Evolutionary conservation across 495 filamentous ascomycete genomes (phyloP).

Genomic region (Letharia columbiana): DNA sequence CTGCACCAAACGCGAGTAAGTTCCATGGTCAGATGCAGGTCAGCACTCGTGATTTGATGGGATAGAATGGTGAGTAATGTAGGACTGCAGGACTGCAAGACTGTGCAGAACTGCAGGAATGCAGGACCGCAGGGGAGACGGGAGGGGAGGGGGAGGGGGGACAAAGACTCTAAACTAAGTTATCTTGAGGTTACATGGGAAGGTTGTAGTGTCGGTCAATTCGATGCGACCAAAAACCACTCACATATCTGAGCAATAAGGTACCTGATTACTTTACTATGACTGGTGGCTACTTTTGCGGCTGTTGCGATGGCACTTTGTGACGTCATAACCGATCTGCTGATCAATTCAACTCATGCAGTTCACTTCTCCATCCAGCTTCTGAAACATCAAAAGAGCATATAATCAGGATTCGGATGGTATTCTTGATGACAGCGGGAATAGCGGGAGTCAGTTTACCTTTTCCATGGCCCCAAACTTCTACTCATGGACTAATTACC

Average conservation of each 20-base stretch:
- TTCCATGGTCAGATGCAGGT: not conserved
- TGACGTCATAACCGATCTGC: no score
- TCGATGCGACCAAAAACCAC: not conserved
- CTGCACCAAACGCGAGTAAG: not conserved
- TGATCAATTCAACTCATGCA: no score
- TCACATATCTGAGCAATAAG: no score
- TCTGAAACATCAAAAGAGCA: no score
- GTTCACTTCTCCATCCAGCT: no score
- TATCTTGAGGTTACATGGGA: not conserved
- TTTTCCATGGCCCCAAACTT: no score
- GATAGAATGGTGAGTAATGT: not conserved
- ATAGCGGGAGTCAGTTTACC: not conserved
- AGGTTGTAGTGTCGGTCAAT: not conserved
- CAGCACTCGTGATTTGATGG: not conserved
- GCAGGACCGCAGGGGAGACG: not conserved
- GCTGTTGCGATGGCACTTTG: no score
- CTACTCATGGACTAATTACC: no score
- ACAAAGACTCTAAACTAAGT: not conserved
- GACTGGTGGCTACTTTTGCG: no score
- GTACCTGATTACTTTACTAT: no score
- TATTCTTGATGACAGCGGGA: no score
- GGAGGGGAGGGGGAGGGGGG: not conserved
- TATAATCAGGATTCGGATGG: no score
- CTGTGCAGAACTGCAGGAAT: not conserved
- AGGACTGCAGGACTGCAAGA: not conserved